Conservation (phyloP, 176 grass and related monocot genomes). For the Eleusine indica region DNA sequence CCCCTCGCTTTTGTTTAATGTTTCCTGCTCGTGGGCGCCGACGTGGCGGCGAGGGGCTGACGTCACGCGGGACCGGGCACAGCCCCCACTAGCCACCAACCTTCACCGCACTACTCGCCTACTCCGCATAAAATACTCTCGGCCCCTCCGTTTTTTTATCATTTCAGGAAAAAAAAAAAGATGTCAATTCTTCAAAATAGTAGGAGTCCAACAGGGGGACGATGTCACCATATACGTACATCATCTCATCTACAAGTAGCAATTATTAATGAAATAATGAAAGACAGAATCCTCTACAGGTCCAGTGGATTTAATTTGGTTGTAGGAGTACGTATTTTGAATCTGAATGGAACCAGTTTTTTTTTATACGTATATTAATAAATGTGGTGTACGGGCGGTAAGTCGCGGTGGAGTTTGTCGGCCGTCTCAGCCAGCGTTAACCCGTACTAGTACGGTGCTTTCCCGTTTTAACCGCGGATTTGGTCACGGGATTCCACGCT, state of each 20-base stretch:
- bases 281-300: neutral
- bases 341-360: neutral
- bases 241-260: neutral
- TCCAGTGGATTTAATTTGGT: neutral
- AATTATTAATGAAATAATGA: neutral
- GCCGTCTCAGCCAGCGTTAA: neutral
- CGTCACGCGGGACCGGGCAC: slow-evolving; percentile 23
- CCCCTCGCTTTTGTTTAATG: slow-evolving; percentile 36
- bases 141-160: neutral
- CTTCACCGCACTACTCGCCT: slow-evolving; percentile 56
- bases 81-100: slow-evolving; percentile 53
- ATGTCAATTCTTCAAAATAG: neutral
- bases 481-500: neutral
- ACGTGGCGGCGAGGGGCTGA: slow-evolving; percentile 54
- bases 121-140: slow-evolving; percentile 20
- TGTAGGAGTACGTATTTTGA: neutral
- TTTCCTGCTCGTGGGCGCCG: slow-evolving; percentile 53
- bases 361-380: neutral
- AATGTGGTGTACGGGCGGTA: neutral
- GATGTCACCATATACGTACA: neutral
- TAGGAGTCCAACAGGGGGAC: neutral
- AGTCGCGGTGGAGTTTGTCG: neutral
- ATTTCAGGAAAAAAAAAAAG: neutral
- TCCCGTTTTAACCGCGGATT: neutral
- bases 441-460: neutral